phyloP scores from a whole-genome alignment of 306 rosid genomes.

The Fragaria vesca region DNA sequence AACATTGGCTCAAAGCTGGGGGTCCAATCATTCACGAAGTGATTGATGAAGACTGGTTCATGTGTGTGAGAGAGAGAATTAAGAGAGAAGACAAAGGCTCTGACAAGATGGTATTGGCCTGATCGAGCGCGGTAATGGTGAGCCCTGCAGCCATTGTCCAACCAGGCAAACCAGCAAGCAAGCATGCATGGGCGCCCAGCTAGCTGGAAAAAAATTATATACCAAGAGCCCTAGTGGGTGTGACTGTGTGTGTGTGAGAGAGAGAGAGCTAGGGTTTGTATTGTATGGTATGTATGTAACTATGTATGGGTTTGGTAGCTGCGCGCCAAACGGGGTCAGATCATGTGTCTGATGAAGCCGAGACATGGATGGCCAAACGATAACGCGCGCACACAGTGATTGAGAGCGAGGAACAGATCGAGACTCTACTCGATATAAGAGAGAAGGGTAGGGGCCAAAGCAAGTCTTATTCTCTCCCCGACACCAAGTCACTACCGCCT shows the following conservation, averaged over 20 bases:
- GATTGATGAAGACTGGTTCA: not conserved
- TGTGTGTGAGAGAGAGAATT: not conserved
- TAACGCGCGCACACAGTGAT: not conserved
- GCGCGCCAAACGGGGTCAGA: conserved; percentile 29
- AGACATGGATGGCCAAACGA: conserved; percentile 33
- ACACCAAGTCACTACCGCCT: conserved; percentile 35
- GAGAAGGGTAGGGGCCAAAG: conserved; percentile 3
- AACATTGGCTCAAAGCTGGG: not conserved
- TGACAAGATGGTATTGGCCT: conserved; percentile 2
- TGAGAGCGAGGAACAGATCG: not conserved
- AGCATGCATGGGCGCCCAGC: conserved; percentile 4
- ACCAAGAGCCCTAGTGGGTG: conserved; percentile 1
- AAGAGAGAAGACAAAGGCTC: not conserved
- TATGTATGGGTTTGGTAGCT: not conserved
- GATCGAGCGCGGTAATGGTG: conserved; percentile 1
- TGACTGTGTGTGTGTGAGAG: not conserved
- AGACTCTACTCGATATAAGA: not conserved
- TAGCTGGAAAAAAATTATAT: conserved; percentile 17
- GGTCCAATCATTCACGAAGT: conserved; percentile 6
- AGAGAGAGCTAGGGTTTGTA: not conserved
- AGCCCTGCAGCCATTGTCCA: conserved; percentile 14
- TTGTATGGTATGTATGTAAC: not conserved
- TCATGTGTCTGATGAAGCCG: conserved; percentile 39
- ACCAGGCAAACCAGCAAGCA: conserved; percentile 19
- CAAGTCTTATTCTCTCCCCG: conserved; percentile 19